phyloP scores from a whole-genome alignment of 2,329 filamentous ascomycete genomes.

The Verticillium zaregamsianum region DNA sequence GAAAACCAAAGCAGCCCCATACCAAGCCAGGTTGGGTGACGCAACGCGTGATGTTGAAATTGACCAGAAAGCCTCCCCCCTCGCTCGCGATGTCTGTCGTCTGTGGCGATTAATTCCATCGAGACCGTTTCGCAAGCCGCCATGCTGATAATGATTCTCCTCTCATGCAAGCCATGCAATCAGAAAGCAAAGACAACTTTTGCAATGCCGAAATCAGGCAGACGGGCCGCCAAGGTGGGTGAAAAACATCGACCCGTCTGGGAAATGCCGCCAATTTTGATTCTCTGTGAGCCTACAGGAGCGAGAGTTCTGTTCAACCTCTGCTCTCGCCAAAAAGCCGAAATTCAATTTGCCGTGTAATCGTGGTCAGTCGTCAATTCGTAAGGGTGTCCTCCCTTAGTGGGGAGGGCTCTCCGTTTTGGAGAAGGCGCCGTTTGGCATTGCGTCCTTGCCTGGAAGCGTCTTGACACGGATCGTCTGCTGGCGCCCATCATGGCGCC shows the following conservation, averaged over 20 bases:
- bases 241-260: neutral
- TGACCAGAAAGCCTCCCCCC: neutral
- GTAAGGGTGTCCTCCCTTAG: neutral
- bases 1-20: too few species aligned
- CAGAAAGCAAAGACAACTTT: neutral
- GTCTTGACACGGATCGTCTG: neutral
- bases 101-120: neutral
- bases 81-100: neutral
- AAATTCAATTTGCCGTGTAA: neutral
- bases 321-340: constrained; percentile 4
- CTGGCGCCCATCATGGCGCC: neutral
- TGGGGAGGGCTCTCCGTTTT: constrained; percentile 4
- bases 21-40: neutral
- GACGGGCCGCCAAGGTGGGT: neutral
- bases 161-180: neutral
- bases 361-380: constrained; percentile 2
- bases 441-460: constrained; percentile 8
- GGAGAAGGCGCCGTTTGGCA: constrained; percentile 12
- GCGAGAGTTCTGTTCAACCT: constrained; percentile 16
- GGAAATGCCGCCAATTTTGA: neutral
- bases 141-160: neutral
- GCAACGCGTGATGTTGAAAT: neutral
- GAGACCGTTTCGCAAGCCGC: neutral
- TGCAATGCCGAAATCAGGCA: neutral
- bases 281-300: neutral